Conservation (phyloP, 2,329 filamentous ascomycete genomes). For the Paraphoma chrysanthemicola region DNA sequence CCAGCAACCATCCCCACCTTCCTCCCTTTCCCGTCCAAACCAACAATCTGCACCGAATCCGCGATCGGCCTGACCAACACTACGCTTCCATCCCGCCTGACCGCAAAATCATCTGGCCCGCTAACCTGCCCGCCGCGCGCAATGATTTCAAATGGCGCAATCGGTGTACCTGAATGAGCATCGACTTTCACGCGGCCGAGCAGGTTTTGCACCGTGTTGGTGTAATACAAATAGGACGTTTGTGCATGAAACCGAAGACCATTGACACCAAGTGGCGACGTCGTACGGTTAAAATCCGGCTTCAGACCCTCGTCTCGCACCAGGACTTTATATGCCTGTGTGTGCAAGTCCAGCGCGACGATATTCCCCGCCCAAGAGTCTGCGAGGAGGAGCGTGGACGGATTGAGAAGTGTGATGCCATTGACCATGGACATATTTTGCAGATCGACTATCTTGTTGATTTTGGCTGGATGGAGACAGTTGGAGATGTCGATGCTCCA, state of each 20-base stretch:
- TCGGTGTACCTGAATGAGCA: slow-evolving; percentile 1
- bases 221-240: slow-evolving; percentile 21
- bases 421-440: slow-evolving; percentile 20
- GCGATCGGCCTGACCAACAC: slow-evolving; percentile 13
- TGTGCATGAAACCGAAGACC: slow-evolving; percentile 21
- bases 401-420: slow-evolving; percentile 27
- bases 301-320: slow-evolving; percentile 20
- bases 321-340: slow-evolving; percentile 9
- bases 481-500: slow-evolving; percentile 24
- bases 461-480: background rate
- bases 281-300: slow-evolving; percentile 7
- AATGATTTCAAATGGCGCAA: slow-evolving; percentile 9
- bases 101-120: slow-evolving; percentile 26
- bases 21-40: slow-evolving; percentile 15
- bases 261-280: slow-evolving; percentile 27
- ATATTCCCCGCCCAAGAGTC: slow-evolving; percentile 30
- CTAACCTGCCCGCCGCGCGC: slow-evolving; percentile 4
- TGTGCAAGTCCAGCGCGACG: slow-evolving; percentile 14
- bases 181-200: slow-evolving; percentile 25
- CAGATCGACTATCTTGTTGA: slow-evolving; percentile 24
- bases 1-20: slow-evolving; percentile 17
- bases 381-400: slow-evolving; percentile 25
- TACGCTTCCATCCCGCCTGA: slow-evolving; percentile 21
- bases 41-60: slow-evolving; percentile 16
- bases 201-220: slow-evolving; percentile 16